phyloP scores from a whole-genome alignment of 768 basidiomycete species.

The Phanerochaete carnosa region DNA sequence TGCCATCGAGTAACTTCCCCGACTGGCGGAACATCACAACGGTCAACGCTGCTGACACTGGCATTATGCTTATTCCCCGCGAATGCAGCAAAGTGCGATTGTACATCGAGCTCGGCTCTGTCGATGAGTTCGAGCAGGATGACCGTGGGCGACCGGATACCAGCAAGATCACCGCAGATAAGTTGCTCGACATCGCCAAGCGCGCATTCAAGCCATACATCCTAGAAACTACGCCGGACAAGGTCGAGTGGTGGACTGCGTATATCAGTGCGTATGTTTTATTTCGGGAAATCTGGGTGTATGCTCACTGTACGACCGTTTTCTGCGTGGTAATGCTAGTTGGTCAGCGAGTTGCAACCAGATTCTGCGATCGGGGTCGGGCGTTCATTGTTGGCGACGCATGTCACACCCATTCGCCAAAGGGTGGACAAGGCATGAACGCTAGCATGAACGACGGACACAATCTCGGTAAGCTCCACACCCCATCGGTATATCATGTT shows the following conservation, averaged over 20 bases:
- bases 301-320: background rate
- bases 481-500: background rate
- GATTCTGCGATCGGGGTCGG: conserved; percentile 56
- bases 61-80: conserved; percentile 73
- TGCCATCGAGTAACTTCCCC: conserved; percentile 64
- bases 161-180: conserved; percentile 42
- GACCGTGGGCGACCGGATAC: conserved; percentile 53
- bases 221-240: conserved; percentile 36
- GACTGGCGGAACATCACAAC: conserved; percentile 64
- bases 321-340: conserved; percentile 29
- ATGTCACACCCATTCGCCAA: conserved; percentile 40
- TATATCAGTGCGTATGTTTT: conserved; percentile 47
- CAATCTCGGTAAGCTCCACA: conserved; percentile 38
- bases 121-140: conserved; percentile 41
- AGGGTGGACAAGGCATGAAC: conserved; percentile 45
- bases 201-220: conserved; percentile 56
- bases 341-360: conserved; percentile 70
- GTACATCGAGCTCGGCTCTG: conserved; percentile 58
- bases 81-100: conserved; percentile 65
- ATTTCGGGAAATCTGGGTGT: background rate
- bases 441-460: conserved; percentile 53
- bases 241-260: conserved; percentile 69
- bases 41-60: conserved; percentile 68
- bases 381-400: conserved; percentile 80
- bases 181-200: conserved; percentile 44